Evolutionary conservation across 495 filamentous ascomycete species (phyloP).

Genomic region (Aspergillus biplanus): DNA sequence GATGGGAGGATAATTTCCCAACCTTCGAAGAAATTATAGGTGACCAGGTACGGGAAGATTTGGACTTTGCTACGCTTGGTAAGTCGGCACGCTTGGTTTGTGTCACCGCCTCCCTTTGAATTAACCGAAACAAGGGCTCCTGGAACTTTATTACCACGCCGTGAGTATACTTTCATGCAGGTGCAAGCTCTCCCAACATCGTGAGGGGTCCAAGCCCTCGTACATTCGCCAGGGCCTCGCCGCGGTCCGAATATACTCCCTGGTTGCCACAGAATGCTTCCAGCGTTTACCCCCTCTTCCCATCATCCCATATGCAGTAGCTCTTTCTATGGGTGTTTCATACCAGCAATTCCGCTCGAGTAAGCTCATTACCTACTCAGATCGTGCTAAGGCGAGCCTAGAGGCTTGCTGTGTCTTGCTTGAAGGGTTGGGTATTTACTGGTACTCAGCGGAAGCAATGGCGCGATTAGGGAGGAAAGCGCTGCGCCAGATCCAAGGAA

Average conservation of each 20-base stretch:
- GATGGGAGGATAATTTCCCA: conserved; percentile 61
- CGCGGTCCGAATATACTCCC: conserved; percentile 65
- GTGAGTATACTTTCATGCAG: conserved; percentile 65
- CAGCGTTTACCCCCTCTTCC: conserved; percentile 61
- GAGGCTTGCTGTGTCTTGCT: conserved; percentile 60
- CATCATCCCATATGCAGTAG: conserved; percentile 68
- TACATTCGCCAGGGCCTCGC: conserved; percentile 65
- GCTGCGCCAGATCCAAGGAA: conserved; percentile 35
- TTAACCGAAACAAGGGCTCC: conserved; percentile 46
- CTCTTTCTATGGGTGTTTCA: conserved; percentile 68
- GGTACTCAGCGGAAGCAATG: conserved; percentile 66
- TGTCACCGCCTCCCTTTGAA: neutral
- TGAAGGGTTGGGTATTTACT: conserved; percentile 57
- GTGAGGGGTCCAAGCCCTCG: conserved; percentile 47
- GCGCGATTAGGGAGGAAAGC: conserved; percentile 56
- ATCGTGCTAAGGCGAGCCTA: conserved; percentile 63
- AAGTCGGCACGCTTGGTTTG: conserved; percentile 5
- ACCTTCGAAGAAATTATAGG: conserved; percentile 72
- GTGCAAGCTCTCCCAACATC: conserved; percentile 40
- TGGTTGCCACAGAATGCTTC: conserved; percentile 57
- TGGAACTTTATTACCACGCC: conserved; percentile 73
- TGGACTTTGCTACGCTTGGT: conserved; percentile 39
- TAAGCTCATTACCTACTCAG: conserved; percentile 63
- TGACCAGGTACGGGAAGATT: conserved; percentile 34
- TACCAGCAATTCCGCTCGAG: conserved; percentile 74